Percentiles rank a stretch among this genome's conserved stretches.
These are phyloP conservation scores for Crotalaria pallida DNA, from an alignment of 306 rosid genomes.

Conservation along the genomic window DNA sequence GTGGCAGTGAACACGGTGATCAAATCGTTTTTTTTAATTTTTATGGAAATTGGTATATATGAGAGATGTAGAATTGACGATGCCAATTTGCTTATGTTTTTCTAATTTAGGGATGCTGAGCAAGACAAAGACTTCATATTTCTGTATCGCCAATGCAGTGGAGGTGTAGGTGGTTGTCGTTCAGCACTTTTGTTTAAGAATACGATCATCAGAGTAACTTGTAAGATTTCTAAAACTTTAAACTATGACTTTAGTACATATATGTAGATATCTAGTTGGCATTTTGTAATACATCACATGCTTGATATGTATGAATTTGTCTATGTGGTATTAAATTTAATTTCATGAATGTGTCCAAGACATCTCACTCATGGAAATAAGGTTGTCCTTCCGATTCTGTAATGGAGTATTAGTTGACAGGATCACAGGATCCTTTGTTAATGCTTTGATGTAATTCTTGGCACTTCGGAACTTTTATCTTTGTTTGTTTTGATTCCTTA, in stretches of 20 bases:
- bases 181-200: constrained; percentile 80
- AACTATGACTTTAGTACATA: constrained; percentile 9
- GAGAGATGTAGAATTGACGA: too few relatives aligned
- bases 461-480: background rate
- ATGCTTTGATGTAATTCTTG: background rate
- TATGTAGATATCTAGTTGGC: background rate
- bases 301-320: background rate
- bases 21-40: too few relatives aligned
- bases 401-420: background rate
- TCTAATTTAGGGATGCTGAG: too few relatives aligned
- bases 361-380: background rate
- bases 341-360: background rate
- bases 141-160: too few relatives aligned
- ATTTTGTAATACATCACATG: background rate
- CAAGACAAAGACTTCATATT: too few relatives aligned
- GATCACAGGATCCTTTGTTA: background rate
- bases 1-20: too few relatives aligned
- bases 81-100: too few relatives aligned
- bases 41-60: too few relatives aligned
- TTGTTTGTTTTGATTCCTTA: background rate
- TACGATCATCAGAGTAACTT: constrained; percentile 73
- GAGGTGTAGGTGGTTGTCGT: constrained; percentile 43
- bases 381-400: background rate
- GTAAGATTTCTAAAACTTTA: constrained; percentile 57
- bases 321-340: background rate